Conservation (phyloP, 2,329 filamentous ascomycete genomes). For the Grosmannia clavigera region DNA sequence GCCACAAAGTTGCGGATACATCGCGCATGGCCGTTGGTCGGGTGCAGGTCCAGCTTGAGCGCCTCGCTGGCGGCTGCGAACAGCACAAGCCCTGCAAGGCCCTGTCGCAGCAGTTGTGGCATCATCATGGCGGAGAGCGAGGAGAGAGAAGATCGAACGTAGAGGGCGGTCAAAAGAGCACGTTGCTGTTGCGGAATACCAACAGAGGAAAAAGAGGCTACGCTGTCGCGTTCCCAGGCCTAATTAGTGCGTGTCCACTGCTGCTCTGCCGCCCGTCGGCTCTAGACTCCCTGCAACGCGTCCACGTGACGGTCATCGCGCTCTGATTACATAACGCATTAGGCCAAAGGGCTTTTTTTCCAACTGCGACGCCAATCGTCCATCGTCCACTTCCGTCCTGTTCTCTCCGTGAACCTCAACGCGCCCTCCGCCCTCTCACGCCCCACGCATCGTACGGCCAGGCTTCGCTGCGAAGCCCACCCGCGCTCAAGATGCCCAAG, state of each 20-base stretch:
- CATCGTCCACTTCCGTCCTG: not conserved
- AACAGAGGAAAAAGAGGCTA: not conserved
- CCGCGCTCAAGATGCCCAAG: slow-evolving; percentile 60
- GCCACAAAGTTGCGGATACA: slow-evolving; percentile 95
- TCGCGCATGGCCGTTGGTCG: slow-evolving; percentile 56
- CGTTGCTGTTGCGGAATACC: too few relatives aligned
- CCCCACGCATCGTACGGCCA: not conserved
- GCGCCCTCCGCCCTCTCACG: not conserved
- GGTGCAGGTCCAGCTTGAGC: slow-evolving; percentile 86
- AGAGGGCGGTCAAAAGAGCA: not conserved
- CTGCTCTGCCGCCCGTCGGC: too few relatives aligned
- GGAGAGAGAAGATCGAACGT: not conserved
- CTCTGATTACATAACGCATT: not conserved
- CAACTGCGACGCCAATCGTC: not conserved
- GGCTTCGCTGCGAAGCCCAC: not conserved
- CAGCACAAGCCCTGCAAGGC: slow-evolving; percentile 45
- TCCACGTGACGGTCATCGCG: not conserved
- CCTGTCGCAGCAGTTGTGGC: slow-evolving; percentile 40
- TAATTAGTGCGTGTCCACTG: not conserved
- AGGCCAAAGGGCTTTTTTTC: not conserved
- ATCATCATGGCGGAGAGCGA: slow-evolving; percentile 6
- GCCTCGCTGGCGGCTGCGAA: slow-evolving; percentile 46
- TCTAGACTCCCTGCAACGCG: not conserved
- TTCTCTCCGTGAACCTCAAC: not conserved
- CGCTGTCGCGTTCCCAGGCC: not conserved